Evolutionary conservation across 495 filamentous ascomycete genomes (phyloP).

Genomic region (Podospora appendiculata): DNA sequence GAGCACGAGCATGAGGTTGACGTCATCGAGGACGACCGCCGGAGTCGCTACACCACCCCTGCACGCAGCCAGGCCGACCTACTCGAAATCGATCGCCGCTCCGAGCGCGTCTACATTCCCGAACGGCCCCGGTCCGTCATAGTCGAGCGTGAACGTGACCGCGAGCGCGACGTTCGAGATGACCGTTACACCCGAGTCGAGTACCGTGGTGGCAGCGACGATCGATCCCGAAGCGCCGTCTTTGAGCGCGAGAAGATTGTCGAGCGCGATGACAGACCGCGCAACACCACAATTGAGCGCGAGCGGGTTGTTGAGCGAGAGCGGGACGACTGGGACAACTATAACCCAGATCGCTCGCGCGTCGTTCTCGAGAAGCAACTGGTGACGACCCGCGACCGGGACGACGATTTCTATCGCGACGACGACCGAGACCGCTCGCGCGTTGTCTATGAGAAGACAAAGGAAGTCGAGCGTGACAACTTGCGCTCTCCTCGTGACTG

Average conservation of each 20-base stretch:
- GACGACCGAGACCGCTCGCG: slow-evolving; percentile 12
- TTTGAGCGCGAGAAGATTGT: slow-evolving; percentile 25
- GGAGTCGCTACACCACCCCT: slow-evolving; percentile 26
- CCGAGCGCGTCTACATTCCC: slow-evolving; percentile 34
- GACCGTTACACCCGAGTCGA: slow-evolving; percentile 22
- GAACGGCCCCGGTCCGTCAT: slow-evolving; percentile 38
- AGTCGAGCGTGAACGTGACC: slow-evolving; percentile 30
- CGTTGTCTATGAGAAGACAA: slow-evolving; percentile 32
- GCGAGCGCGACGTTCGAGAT: slow-evolving; percentile 37
- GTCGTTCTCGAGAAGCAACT: slow-evolving; percentile 21
- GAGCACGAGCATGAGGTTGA: slow-evolving; percentile 34
- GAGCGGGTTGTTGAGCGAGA: slow-evolving; percentile 29
- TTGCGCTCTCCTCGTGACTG: slow-evolving; percentile 22
- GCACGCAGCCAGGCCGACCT: slow-evolving; percentile 28
- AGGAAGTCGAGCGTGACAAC: slow-evolving; percentile 23
- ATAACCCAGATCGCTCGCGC: slow-evolving; percentile 10
- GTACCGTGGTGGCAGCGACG: slow-evolving; percentile 10
- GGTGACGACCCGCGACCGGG: slow-evolving; percentile 19
- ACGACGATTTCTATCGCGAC: slow-evolving; percentile 17
- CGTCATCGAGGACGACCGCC: slow-evolving; percentile 44
- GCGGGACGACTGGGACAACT: slow-evolving; percentile 31
- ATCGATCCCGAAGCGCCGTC: slow-evolving; percentile 27
- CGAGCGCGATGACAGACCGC: slow-evolving; percentile 28
- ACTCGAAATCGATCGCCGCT: slow-evolving; percentile 40
- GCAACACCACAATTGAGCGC: slow-evolving; percentile 25